Evolutionary conservation across 257 asterid genomes (phyloP).

Genomic region (Nicotiana benthamiana): DNA sequence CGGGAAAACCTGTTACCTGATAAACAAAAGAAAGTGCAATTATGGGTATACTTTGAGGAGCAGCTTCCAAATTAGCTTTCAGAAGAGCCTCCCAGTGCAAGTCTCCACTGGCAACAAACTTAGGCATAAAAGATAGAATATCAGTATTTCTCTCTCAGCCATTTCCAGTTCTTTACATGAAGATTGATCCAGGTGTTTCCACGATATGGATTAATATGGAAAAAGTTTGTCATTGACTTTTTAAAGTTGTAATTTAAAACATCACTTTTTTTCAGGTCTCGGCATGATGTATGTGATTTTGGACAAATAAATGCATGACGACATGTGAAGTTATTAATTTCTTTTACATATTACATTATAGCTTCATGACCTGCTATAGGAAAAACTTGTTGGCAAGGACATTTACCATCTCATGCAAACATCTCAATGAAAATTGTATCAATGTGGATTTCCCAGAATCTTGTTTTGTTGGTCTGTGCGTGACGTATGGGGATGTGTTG

Average conservation of each 20-base stretch:
- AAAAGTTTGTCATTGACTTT: not conserved
- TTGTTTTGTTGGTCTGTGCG: too few species aligned
- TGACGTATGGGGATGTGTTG: too few species aligned
- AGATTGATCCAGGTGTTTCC: not conserved
- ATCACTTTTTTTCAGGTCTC: not conserved
- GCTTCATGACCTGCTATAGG: too few species aligned
- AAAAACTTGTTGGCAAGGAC: too few species aligned
- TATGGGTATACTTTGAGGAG: constrained; percentile 81
- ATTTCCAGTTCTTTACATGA: not conserved
- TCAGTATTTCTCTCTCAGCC: not conserved
- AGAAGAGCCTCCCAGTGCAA: constrained; percentile 86
- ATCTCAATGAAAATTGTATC: too few species aligned
- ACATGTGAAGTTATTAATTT: too few species aligned
- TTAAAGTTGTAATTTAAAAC: not conserved
- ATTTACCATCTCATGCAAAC: too few species aligned
- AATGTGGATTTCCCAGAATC: too few species aligned
- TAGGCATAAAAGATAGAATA: constrained; percentile 6
- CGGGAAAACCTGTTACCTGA: constrained; percentile 41
- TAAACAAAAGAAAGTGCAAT: constrained; percentile 93
- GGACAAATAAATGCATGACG: too few species aligned
- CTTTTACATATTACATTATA: too few species aligned
- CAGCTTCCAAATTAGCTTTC: constrained; percentile 70
- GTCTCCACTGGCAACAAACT: constrained; percentile 81
- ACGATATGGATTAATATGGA: not conserved
- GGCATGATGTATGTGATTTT: too few species aligned